Percentiles rank a stretch among this genome's conserved stretches.
These are phyloP conservation scores for Starmerella floris DNA, from an alignment of 805 yeast species.

Conservation along the genomic window DNA sequence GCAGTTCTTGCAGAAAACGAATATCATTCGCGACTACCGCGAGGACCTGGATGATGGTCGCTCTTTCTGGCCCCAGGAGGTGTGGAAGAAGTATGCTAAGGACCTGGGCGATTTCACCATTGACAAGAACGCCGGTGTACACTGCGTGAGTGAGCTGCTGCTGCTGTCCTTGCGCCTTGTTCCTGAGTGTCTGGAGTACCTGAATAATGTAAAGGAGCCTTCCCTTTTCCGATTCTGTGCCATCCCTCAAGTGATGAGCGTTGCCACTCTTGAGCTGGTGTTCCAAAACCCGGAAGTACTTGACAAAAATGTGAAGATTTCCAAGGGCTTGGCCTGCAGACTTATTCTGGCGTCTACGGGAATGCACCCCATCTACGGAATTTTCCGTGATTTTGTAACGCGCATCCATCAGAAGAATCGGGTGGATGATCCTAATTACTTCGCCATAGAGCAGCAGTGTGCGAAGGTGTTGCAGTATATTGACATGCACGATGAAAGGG, in stretches of 20 bases:
- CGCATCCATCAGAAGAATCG: constrained; percentile 65
- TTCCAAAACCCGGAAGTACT: constrained; percentile 69
- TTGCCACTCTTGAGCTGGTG: constrained; percentile 79
- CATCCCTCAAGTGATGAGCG: constrained; percentile 98
- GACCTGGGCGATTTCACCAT: constrained; percentile 44
- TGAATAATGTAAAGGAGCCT: constrained; percentile 65
- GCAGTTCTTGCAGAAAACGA: constrained; percentile 83
- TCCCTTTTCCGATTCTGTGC: constrained; percentile 84
- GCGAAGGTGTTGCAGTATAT: constrained; percentile 83
- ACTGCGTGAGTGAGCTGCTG: constrained; percentile 71
- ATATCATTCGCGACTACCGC: constrained; percentile 85
- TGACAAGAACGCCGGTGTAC: constrained; percentile 35
- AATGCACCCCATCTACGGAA: constrained; percentile 57
- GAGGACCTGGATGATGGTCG: constrained; percentile 88
- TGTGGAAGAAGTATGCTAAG: constrained; percentile 73
- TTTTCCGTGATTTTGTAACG: constrained; percentile 63
- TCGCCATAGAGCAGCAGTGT: constrained; percentile 69
- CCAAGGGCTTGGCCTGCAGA: constrained; percentile 75
- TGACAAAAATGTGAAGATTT: constrained; percentile 62
- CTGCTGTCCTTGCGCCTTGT: constrained; percentile 68
- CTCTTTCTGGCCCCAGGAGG: constrained; percentile 90
- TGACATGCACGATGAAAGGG: constrained; percentile 32
- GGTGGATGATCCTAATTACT: constrained; percentile 74
- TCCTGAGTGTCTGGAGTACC: constrained; percentile 58
- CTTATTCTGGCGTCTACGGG: constrained; percentile 64